Evolutionary conservation across 2,329 filamentous ascomycete genomes (phyloP), one percentile per base, ranked within the genome.

Genomic region (Penicillium janthinellum): DNA sequence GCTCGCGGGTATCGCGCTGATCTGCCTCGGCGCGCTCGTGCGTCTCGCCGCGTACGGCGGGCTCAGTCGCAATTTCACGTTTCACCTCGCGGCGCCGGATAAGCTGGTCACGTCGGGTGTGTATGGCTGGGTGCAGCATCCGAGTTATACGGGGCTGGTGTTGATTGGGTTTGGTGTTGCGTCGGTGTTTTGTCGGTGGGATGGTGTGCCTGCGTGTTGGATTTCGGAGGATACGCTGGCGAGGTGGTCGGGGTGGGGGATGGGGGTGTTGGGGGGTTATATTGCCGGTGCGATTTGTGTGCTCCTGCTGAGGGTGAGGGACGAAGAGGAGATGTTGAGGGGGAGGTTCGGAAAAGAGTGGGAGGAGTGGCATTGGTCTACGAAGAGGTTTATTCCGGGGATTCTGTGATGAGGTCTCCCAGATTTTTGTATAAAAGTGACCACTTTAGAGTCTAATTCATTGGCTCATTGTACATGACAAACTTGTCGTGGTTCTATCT

Each of bases 61-160:
- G 0, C 75, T 86, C 0, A 84, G 83, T 1, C 73, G 70, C 10
- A 79, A 83, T 58, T 86, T 86, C 64, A 86, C 83, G 0, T 86
- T 84, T 63, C 73, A 76, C 1, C 77, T 86, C 1, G 71, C 78
- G 0, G 66, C 73, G 54, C 84, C 84, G 1, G 75, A 81, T 58
- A 64, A 69, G 1, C 69, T 85, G 7, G 74, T 77, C 12, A 85
- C 81, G 0, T 71, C 65, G 0, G 83, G 83, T 0, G 70, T 85
- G 1, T 85, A 85, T 60, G 61, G 63, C 17, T 81, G 79, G 60
- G 69, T 84, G 2, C 82, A 84, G 64, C 82, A 85, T 64, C 82
- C 83, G 1, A 82, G 82, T 56, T 86, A 85, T 59, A 79, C 78
- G 0, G 83, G 80, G 0, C 47, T 79, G 2, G 10, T 75, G 0